A percentile compares a stretch with the other conserved stretches of the same genome.
These are phyloP conservation scores for Neopestalotiopsis sp. DNA, from an alignment of 2,329 filamentous ascomycete genomes.

Conservation along the genomic window DNA sequence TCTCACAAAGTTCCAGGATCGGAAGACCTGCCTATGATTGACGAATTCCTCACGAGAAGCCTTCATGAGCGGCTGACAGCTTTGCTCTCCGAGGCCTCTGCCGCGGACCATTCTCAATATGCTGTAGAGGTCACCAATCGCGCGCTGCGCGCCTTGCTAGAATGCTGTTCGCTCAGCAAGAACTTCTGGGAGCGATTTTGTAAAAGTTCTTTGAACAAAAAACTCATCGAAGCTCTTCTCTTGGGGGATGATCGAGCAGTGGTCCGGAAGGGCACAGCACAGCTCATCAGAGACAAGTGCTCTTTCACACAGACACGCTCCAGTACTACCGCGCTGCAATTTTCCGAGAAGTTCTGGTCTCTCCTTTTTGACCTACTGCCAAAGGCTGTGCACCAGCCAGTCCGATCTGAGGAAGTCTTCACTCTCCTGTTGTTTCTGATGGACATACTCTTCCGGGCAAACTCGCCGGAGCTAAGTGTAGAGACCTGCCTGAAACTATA, in stretches of 20 bases:
- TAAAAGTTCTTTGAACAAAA: slow-evolving; percentile 30
- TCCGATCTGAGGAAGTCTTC: slow-evolving; percentile 49
- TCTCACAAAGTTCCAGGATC: slow-evolving; percentile 32
- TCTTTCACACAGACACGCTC: slow-evolving; percentile 29
- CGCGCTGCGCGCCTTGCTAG: slow-evolving; percentile 46
- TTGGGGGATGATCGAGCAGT: slow-evolving; percentile 41
- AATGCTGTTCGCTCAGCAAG: slow-evolving; percentile 43
- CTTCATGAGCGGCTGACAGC: slow-evolving; percentile 31
- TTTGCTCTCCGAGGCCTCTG: slow-evolving; percentile 28
- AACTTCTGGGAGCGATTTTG: slow-evolving; percentile 47
- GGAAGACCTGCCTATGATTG: slow-evolving; percentile 24
- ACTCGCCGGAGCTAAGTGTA: slow-evolving; percentile 31
- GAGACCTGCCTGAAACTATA: slow-evolving; percentile 30
- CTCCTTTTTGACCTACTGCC: slow-evolving; percentile 43
- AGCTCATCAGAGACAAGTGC: slow-evolving; percentile 36
- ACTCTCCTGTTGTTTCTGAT: slow-evolving; percentile 31
- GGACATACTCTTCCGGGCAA: slow-evolving; percentile 33
- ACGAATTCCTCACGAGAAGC: slow-evolving; percentile 28
- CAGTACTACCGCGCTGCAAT: slow-evolving; percentile 40
- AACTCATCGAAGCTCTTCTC: slow-evolving; percentile 42
- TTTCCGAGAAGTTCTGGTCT: slow-evolving; percentile 56
- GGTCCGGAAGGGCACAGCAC: slow-evolving; percentile 43
- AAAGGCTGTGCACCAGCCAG: slow-evolving; percentile 37
- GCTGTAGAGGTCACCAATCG: slow-evolving; percentile 40
- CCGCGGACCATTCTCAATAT: slow-evolving; percentile 29